These are phyloP conservation scores for Avicennia marina DNA, from an alignment of 257 asterid genomes.

Conservation along the genomic window DNA sequence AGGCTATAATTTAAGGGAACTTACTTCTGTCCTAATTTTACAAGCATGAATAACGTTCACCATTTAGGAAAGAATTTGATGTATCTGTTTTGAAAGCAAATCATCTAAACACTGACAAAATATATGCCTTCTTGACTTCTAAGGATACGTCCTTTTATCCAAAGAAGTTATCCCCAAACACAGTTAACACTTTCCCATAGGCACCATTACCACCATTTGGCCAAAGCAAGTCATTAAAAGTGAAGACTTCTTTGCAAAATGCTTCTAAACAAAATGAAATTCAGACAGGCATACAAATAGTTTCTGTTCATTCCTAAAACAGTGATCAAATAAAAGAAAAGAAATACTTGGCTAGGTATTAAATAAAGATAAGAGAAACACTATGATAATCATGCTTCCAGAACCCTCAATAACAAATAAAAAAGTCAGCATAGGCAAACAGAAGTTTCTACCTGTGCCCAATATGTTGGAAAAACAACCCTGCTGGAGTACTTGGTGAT, in stretches of 20 bases:
- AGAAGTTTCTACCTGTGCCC: conserved; percentile 68
- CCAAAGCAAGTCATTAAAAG: not conserved
- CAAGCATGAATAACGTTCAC: too few relatives aligned
- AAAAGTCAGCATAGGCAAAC: not conserved
- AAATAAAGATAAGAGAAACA: too few relatives aligned
- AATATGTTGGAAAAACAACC: conserved; percentile 96
- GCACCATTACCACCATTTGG: not conserved
- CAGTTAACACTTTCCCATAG: not conserved
- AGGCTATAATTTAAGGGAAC: too few relatives aligned
- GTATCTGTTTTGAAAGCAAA: too few relatives aligned
- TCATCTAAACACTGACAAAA: too few relatives aligned
- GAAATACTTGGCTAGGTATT: too few relatives aligned
- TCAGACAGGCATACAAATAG: not conserved
- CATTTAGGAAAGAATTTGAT: too few relatives aligned
- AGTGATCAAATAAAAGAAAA: too few relatives aligned
- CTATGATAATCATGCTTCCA: not conserved
- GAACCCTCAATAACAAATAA: not conserved
- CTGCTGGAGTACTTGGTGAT: conserved; percentile 58
- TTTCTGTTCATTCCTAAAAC: not conserved
- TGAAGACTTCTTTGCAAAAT: not conserved
- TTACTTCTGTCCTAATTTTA: too few relatives aligned
- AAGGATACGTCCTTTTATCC: not conserved
- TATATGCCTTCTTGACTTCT: not conserved
- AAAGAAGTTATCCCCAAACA: not conserved
- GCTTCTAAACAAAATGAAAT: not conserved